Percentiles rank a stretch among this genome's conserved stretches.
Conservation (phyloP, 2,329 filamentous ascomycete species). For the Tothia fuscella region DNA sequence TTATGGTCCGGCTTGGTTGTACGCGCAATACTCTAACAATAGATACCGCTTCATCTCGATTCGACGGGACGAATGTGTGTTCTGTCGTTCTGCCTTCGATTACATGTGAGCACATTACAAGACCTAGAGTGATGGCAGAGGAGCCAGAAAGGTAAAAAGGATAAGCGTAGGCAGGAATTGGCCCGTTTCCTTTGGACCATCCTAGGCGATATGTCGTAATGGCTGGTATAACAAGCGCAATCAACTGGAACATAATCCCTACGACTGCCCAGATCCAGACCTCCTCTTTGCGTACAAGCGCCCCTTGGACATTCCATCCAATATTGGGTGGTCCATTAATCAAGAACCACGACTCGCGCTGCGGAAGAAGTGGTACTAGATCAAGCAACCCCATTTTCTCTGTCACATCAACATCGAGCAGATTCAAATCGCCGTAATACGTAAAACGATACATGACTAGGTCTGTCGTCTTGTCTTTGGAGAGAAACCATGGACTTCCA, state of each 20-base stretch:
- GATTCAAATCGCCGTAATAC: not conserved
- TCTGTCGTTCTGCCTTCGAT: too few relatives aligned
- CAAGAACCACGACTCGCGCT: not conserved
- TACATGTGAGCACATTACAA: too few relatives aligned
- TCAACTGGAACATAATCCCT: not conserved
- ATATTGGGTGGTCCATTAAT: not conserved
- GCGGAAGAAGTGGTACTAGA: not conserved
- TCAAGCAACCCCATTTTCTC: too few relatives aligned
- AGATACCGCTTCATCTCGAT: too few relatives aligned
- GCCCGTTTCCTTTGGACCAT: not conserved
- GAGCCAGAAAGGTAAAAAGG: not conserved
- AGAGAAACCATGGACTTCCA: not conserved
- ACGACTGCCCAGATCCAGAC: not conserved
- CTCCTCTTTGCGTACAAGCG: not conserved
- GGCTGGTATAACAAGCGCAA: not conserved
- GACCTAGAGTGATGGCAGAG: too few relatives aligned
- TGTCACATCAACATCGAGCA: not conserved
- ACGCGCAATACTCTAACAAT: too few relatives aligned
- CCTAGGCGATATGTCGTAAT: not conserved
- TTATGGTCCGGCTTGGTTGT: too few relatives aligned
- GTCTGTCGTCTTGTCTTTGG: not conserved
- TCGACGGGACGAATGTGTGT: too few relatives aligned
- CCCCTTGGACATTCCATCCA: not conserved
- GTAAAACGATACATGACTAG: not conserved
- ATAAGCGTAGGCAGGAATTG: not conserved